Evolutionary conservation across 2,329 filamentous ascomycete species (phyloP), one percentile per base, ranked within the genome.

Genomic region (Claviceps quebecensis): DNA sequence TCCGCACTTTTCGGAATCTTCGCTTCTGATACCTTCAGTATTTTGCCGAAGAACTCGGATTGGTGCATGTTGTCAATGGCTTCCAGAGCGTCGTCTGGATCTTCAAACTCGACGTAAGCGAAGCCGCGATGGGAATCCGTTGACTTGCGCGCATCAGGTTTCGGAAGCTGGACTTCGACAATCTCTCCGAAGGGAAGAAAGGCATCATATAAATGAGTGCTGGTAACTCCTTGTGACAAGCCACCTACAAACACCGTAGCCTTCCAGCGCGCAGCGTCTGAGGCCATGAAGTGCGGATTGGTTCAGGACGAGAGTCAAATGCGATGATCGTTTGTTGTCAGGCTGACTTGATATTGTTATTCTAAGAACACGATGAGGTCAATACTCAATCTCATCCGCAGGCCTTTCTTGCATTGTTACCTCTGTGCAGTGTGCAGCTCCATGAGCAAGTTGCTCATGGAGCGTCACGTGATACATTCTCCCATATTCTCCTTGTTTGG

Each of bases 51-150:
- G 45, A 98, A 78, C 70, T 97, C 91, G 54, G 90, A 86, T 66
- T 95, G 89, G 65, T 98, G 88, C 91, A 98, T 97, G 65, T 98
- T 98, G 74, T 97, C 89, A 66, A 98, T 95, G 48, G 93, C 93
- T 69, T 97, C 91, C 62, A 83, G 83, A 29, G 90, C 91, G 68
- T 98, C 93, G 52, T 84, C 80, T 13, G 81, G 76, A 52, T 88
- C 78, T 61, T 96, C 89, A 63, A 87, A 98, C 64, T 98, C 93
- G 48, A 98, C 87, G 65, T 98, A 97, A 53, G 90, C 93, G 67
- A 97, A 98, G 1, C 94, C 93, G 49, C 90, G 78, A 66, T 98
- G 93, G 34, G 81, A 72, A 41, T 94, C 87, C 47, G 77, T 81
- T 6, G 85, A 81, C 56, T 87, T 89, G 57, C 85, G 84, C 55